These are phyloP conservation scores for Lipomyces lipofer DNA, from an alignment of 805 yeast genomes.

Conservation along the genomic window DNA sequence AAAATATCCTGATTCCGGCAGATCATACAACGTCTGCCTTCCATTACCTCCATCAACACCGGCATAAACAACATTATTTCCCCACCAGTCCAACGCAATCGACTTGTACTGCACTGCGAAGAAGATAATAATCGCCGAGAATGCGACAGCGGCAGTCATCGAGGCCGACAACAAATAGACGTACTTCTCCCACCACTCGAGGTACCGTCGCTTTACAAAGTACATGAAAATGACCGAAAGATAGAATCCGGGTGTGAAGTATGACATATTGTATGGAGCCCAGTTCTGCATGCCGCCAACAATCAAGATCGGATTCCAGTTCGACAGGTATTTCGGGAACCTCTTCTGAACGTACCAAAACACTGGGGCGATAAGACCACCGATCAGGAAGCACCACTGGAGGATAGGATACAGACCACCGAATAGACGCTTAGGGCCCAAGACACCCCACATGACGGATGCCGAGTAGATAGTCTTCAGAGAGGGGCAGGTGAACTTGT, in stretches of 20 bases:
- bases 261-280: constrained; percentile 36
- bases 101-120: constrained; percentile 50
- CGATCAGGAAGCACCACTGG: constrained; percentile 60
- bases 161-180: constrained; percentile 66
- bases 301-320: constrained; percentile 4
- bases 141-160: constrained; percentile 66
- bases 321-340: neutral
- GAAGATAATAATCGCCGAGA: constrained; percentile 59
- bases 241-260: constrained; percentile 30
- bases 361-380: constrained; percentile 44
- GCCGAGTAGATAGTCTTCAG: constrained; percentile 53
- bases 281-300: constrained; percentile 42
- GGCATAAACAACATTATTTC: constrained; percentile 41
- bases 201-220: constrained; percentile 53
- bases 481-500: constrained; percentile 51
- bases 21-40: constrained; percentile 26
- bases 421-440: constrained; percentile 65
- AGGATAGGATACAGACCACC: constrained; percentile 54
- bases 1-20: constrained; percentile 37
- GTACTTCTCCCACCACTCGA: constrained; percentile 74
- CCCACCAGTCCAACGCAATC: constrained; percentile 61
- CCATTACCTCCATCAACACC: constrained; percentile 17
- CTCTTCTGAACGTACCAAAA: constrained; percentile 5
- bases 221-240: constrained; percentile 59
- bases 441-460: constrained; percentile 62